Evolutionary conservation across 495 filamentous ascomycete genomes (phyloP).

Genomic region (Aspergillus ellipticus): DNA sequence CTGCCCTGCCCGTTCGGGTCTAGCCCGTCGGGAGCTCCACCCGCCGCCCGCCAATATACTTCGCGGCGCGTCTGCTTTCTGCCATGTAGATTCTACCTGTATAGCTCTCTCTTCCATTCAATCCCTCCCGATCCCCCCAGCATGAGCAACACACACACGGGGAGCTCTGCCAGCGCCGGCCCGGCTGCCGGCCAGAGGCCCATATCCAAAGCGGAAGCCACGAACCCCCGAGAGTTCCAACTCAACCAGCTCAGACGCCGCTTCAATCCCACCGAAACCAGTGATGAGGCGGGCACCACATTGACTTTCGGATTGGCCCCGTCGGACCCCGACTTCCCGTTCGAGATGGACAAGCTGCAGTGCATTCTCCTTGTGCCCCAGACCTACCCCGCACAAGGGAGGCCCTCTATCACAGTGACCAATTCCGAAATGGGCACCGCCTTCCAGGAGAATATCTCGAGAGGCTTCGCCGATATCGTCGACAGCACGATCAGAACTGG

Average conservation of each 20-base stretch:
- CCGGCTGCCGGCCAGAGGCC: constrained; percentile 53
- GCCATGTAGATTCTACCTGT: not conserved
- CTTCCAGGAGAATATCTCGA: constrained; percentile 76
- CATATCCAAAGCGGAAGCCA: constrained; percentile 57
- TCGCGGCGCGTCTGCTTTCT: not conserved
- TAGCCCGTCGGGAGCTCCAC: not conserved
- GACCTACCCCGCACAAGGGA: constrained; percentile 51
- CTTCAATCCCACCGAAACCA: constrained; percentile 59
- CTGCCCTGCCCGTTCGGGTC: not conserved
- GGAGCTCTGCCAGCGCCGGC: constrained; percentile 12
- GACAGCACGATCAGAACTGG: constrained; percentile 43
- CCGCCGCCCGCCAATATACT: not conserved
- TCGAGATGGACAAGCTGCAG: constrained; percentile 67
- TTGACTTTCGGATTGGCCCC: constrained; percentile 64
- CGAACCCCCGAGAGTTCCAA: constrained; percentile 73
- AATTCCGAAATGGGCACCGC: constrained; percentile 78
- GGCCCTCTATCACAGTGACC: constrained; percentile 59
- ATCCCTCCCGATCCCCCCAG: not conserved
- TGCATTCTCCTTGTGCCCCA: constrained; percentile 68
- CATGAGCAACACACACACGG: constrained; percentile 7
- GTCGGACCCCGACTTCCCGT: constrained; percentile 87
- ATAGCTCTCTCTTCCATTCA: not conserved
- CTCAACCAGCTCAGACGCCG: constrained; percentile 71
- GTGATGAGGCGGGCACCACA: constrained; percentile 49
- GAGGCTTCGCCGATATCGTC: constrained; percentile 69